Base-by-base conservation (phyloP, 2,329 filamentous ascomycete species). In the Botrytis cinerea region DNA sequence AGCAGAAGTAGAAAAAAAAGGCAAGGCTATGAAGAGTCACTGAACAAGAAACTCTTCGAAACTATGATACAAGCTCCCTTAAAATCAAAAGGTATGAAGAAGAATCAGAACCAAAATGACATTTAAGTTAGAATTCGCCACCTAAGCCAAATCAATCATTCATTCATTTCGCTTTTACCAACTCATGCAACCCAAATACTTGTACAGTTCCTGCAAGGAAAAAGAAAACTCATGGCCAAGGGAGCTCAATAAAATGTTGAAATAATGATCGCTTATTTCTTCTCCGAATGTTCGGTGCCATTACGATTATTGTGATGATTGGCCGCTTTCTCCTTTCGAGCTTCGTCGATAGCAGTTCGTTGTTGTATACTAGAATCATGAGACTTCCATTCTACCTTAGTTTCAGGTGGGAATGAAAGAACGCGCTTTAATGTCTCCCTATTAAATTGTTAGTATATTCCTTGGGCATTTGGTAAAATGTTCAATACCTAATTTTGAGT, bases 331-430 rank as follows among this genome's bases (percentile, higher is more conserved):
- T 97, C 94, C 78, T 95, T 93, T 75, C 95, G 92, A 73, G 93
- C 93, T 83, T 97, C 94, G 80, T 98, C 95, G 76, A 97, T 94
- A 32, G 93, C 93, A 45, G 92, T 93, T 78, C 94, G 90, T 84
- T 98, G 95, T 78, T 94, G 92, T 81, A 99, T 98, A 83, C 94
- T 97, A 76, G 95, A 93, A 81, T 98, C 95, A 82, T 99, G 96
- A 81, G 92, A 96, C 85, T 97, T 97, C 90, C 95, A 99, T 78
- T 96, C 91, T 74, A 99, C 92, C 80, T 92, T 93, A 54, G 96
- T 98, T 82, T 97, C 95, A 62, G 90, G 84, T 1, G 95, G 95
- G 81, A 98, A 93, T 77, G 90, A 89, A 73, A 99, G 90, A 77
- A 97, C 87, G 76, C 94, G 92, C 84, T 97, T 97, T 87, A 98